Evolutionary conservation across 176 grass and related monocot genomes (phyloP).

Genomic region (Saccharum officinarum): DNA sequence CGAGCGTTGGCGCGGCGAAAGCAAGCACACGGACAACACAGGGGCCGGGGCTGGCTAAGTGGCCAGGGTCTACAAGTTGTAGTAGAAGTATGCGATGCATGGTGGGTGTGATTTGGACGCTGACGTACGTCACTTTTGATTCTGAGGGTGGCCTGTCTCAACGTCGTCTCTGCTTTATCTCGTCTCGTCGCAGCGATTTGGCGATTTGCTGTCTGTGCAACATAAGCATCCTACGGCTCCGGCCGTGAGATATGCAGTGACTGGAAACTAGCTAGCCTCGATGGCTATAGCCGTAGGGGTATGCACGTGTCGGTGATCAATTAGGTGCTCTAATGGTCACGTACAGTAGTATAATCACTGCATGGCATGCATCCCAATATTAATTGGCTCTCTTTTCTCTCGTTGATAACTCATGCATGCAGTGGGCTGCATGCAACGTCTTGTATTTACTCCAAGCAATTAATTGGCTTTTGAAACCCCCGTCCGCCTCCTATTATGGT

Average conservation of each 20-base stretch:
- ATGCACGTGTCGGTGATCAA: slow-evolving; percentile 13
- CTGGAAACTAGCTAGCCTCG: background rate
- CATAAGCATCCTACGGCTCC: background rate
- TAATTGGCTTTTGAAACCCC: too few species aligned
- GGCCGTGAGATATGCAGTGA: slow-evolving; percentile 7
- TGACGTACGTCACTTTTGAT: background rate
- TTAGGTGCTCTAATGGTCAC: background rate
- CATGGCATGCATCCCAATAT: too few species aligned
- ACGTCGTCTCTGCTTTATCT: slow-evolving; percentile 28
- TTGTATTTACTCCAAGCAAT: too few species aligned
- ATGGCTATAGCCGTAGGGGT: background rate
- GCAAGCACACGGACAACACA: slow-evolving; percentile 8
- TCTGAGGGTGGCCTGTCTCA: background rate
- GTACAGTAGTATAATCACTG: too few species aligned
- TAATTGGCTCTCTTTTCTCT: too few species aligned
- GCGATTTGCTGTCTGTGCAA: slow-evolving; percentile 34
- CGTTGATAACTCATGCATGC: too few species aligned
- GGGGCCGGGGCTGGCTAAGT: background rate
- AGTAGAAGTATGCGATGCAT: background rate
- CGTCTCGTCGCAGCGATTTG: slow-evolving; percentile 25
- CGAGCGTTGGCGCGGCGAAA: background rate
- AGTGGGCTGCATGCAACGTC: too few species aligned
- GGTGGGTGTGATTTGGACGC: slow-evolving; percentile 18
- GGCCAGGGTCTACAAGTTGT: background rate
- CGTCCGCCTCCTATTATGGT: too few species aligned